Percentiles rank a stretch among this genome's conserved stretches.
phyloP scores from a whole-genome alignment of 2,329 filamentous ascomycete species.

The Phyllosticta citrichinensis region DNA sequence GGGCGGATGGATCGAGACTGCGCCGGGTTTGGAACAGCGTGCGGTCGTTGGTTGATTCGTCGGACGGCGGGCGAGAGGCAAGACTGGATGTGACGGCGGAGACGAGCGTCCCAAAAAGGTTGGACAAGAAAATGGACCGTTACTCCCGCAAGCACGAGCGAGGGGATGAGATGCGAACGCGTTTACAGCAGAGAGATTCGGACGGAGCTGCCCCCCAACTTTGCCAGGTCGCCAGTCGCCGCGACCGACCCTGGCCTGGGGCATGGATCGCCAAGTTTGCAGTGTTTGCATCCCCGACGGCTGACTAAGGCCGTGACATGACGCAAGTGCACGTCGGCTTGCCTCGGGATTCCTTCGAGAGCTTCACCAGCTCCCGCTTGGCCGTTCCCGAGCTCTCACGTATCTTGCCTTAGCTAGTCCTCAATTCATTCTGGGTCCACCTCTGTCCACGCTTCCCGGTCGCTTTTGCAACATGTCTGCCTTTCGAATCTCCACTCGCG shows the following conservation, averaged over 20 bases:
- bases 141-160: not conserved
- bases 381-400: too few species aligned
- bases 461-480: slow-evolving; percentile 32
- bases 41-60: not conserved
- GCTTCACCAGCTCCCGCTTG: not conserved
- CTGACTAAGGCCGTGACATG: not conserved
- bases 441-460: not conserved
- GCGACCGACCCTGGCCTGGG: not conserved
- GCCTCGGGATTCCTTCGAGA: not conserved
- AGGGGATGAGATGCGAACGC: not conserved
- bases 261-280: not conserved
- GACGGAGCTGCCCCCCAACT: not conserved
- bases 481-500: slow-evolving; percentile 50
- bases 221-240: not conserved
- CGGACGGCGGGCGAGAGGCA: not conserved
- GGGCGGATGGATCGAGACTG: not conserved
- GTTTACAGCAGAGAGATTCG: not conserved
- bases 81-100: not conserved
- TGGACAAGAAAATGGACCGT: not conserved
- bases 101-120: not conserved
- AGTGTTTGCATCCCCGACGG: not conserved
- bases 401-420: not conserved
- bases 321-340: not conserved
- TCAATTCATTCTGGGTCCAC: too few species aligned
- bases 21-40: not conserved